Percentiles rank a stretch among this genome's conserved stretches.
Evolutionary conservation across 2,329 filamentous ascomycete species (phyloP).

Genomic region (Trichoderma afroharzianum): DNA sequence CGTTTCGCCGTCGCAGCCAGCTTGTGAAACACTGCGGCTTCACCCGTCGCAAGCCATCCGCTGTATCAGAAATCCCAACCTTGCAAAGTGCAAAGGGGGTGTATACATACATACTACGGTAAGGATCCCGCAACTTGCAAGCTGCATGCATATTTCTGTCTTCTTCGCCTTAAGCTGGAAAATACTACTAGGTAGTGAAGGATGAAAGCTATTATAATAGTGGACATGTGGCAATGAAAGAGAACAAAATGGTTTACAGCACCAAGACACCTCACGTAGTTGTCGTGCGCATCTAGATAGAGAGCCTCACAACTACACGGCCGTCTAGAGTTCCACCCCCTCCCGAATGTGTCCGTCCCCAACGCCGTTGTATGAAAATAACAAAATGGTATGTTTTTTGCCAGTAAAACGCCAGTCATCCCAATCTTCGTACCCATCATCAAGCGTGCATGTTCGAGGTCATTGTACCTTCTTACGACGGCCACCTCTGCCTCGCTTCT

Average conservation of each 20-base stretch:
- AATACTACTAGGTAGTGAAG: background rate
- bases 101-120: background rate
- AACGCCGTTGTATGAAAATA: constrained; percentile 27
- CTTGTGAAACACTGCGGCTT: background rate
- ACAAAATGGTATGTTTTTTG: constrained; percentile 17
- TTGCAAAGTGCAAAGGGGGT: background rate
- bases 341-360: constrained; percentile 15
- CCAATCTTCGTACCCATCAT: constrained; percentile 13
- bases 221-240: background rate
- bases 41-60: background rate
- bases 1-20: background rate
- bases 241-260: background rate
- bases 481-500: constrained; percentile 45
- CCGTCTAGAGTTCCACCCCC: constrained; percentile 8
- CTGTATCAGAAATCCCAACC: background rate
- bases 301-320: background rate
- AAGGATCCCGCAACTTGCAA: background rate
- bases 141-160: background rate
- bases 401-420: constrained; percentile 24
- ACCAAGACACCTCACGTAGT: background rate
- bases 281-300: background rate
- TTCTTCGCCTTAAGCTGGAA: background rate
- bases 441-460: background rate
- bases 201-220: background rate
- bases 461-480: constrained; percentile 47